phyloP scores from a whole-genome alignment of 1,284 basidiomycete species.

The Austropuccinia psidii region DNA sequence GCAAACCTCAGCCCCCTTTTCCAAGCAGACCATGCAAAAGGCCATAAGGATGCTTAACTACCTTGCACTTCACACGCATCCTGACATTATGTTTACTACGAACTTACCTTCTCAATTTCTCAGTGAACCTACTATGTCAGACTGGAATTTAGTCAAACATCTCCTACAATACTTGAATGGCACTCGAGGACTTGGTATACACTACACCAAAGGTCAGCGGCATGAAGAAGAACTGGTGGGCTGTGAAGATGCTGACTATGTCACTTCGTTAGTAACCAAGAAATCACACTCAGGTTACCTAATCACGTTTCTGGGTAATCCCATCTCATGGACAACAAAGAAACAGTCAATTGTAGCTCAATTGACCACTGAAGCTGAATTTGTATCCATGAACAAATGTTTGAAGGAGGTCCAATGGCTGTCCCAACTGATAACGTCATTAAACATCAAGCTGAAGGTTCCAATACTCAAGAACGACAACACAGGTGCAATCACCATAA shows the following conservation, averaged over 20 bases:
- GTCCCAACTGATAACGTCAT: neutral
- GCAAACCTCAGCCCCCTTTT: neutral
- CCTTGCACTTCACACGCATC: neutral
- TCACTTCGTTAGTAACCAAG: neutral
- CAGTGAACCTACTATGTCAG: neutral
- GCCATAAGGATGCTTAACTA: neutral
- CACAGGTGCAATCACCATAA: neutral
- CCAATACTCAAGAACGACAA: neutral
- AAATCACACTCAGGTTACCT: neutral
- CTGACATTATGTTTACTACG: neutral
- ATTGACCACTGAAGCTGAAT: neutral
- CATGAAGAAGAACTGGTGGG: neutral
- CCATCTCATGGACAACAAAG: slow-evolving; percentile 1
- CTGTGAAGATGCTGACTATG: slow-evolving; percentile 14
- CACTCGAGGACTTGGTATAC: neutral
- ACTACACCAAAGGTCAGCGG: neutral
- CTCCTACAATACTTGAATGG: neutral
- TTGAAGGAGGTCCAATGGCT: neutral
- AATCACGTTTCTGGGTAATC: slow-evolving; percentile 2
- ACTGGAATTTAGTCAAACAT: neutral
- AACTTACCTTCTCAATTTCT: slow-evolving; percentile 10
- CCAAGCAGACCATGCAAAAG: neutral
- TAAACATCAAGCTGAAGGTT: neutral
- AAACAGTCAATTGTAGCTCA: slow-evolving; percentile 1
- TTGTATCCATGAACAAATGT: neutral